Evolutionary conservation across 768 basidiomycete species (phyloP), one percentile per base, ranked within the genome.

Genomic region (Tremella yokohamensis): DNA sequence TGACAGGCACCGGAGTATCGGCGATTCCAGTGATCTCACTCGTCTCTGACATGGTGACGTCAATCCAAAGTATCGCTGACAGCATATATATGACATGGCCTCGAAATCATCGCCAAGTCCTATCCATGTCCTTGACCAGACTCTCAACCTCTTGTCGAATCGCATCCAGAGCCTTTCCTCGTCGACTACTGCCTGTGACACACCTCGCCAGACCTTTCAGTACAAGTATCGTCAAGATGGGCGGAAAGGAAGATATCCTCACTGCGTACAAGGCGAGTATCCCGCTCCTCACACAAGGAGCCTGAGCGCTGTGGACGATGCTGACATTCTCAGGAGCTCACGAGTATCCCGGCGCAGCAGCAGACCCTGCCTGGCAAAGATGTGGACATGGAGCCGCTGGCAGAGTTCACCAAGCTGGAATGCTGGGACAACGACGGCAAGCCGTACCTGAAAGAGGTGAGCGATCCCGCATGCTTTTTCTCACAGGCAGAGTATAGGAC

Each of bases 361-460:
- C 82, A 83, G 71, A 70, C 76, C 12, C 75, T 83, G 15, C 83
- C 82, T 13, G 83, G 82, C 8, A 70, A 79, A 13, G 82, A 83
- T 65, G 79, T 76, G 45, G 67, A 79, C n/a, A 81, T 83, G 77
- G 75, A 74, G n/a, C 81, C 80, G 6, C 54, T 74, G 54, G 67
- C 65, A 22, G 65, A 67, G 58, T 70, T 74, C 68, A 70, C 68
- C 18, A 57, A 70, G 57, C 63, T 76, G 15, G 83, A 83, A 60
- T 63, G 71, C 57, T 81, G 82, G 84, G 80, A 84, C 63, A 74
- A 83, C 45, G 64, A 81, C 3, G 81, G 84, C 3, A 80, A 82
- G 64, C 82, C 82, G 4, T 79, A 75, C 63, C 76, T 83, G 49
- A 70, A 77, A 50, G 81, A 74, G 60, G 71, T 68, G 26, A 65